Evolutionary conservation across 2,329 filamentous ascomycete species (phyloP), one percentile per base, ranked within the genome.

Genomic region (Blumeriella jaapii): DNA sequence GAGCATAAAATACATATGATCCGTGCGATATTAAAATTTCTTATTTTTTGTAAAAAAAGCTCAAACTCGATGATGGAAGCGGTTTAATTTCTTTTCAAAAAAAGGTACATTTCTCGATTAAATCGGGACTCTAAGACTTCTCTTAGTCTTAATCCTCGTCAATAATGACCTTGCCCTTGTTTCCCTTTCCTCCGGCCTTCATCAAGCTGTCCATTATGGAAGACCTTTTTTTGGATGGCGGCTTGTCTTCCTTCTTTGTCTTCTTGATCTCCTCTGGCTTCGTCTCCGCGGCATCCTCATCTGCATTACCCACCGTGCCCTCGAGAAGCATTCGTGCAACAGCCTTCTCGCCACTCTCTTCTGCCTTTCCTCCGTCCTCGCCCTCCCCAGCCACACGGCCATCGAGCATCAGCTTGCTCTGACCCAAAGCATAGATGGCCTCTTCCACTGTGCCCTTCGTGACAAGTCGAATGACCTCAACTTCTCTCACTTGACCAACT

Each of bases 371-470:
- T 17, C 57, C 43, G 26, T 61, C 62, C 3, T 65, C 65, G 2
- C 59, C 63, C 16, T 69, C 73, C 1, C 75, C 78, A 6, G 73
- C 71, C 17, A 84, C 76, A 39, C 77, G 67, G 42, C 79, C 74
- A 55, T 95, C 91, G 16, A 98, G 73, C 52, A 85, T 83, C 38
- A 98, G 68, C 64, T 98, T 98, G 50, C 86, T 93, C 60, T 89
- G 74, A 24, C 91, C 93, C 0, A 95, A 74, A 29, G 82, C 80
- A 59, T 89, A 82, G 34, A 98, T 93, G 41, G 94, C 78, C 60
- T 95, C 87, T 59, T 98, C 91, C 17, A 98, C 83, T 0, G 89
- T 93, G 38, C 70, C 73, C 38, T 69, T 71, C 0, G 82, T 82
- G 35, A 98, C 80, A 1, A 98, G 68, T 18, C 86, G 69, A 25